Evolutionary conservation across 2,329 filamentous ascomycete species (phyloP).

Genomic region (Claviceps paspali): DNA sequence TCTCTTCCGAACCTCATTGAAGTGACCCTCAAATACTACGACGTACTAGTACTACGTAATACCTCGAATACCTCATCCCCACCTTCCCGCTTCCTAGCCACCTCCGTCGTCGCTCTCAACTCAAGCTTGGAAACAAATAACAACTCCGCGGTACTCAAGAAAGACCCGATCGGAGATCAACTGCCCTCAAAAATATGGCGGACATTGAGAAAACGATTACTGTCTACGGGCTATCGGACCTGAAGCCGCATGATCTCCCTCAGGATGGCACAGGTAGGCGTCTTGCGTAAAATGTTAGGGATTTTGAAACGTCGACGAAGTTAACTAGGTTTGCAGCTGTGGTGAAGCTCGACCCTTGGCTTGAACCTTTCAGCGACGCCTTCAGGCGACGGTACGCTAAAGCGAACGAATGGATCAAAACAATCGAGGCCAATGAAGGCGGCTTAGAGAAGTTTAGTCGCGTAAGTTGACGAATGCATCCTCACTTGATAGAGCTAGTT

Average conservation of each 20-base stretch:
- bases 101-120: not conserved
- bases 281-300: not conserved
- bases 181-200: constrained; percentile 1
- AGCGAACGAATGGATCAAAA: constrained; percentile 75
- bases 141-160: not conserved
- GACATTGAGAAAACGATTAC: constrained; percentile 4
- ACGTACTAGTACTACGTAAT: no score
- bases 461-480: constrained; percentile 27
- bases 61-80: not conserved
- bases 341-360: constrained; percentile 73
- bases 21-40: not conserved
- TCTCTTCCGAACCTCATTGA: not conserved
- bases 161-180: not conserved
- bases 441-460: constrained; percentile 83
- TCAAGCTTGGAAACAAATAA: not conserved
- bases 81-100: not conserved
- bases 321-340: constrained; percentile 46
- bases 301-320: constrained; percentile 1
- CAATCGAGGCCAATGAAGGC: constrained; percentile 69
- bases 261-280: constrained; percentile 57
- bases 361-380: constrained; percentile 67
- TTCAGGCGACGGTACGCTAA: constrained; percentile 64
- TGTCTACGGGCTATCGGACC: constrained; percentile 11
- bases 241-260: constrained; percentile 35
- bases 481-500: not conserved